Base-by-base conservation (phyloP, 352 stramenopile species). In the Phytophthora sansomeana region DNA sequence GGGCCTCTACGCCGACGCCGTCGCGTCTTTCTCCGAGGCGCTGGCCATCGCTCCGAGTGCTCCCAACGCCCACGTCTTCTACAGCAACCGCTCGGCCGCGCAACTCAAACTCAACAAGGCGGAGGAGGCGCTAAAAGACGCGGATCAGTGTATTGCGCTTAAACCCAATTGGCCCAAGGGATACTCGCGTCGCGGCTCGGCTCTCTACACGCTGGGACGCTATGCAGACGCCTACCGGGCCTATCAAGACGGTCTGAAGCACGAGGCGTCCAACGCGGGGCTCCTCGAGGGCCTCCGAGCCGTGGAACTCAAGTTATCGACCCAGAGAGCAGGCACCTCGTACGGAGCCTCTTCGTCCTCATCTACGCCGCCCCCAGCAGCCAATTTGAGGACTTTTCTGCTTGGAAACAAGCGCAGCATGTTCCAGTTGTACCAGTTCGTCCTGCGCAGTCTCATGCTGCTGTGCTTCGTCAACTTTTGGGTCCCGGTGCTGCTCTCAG, bases 101-200 rank as follows among this genome's bases (percentile, higher is more conserved):
- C 75, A 95, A 50, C 76, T 96, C 44, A 95, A 96, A 72, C 78
- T 91, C 16, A 63, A 80, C 63, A 84, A 93, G 58, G 84, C 74
- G n/a, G 28, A 64, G 5, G 65, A 77, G 10, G 90, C 91, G 38
- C 74, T 97, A 9, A 65, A 75, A 13, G 91, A 97, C 63, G 91
- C 90, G 16, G 87, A 94, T 14, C 66, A 91, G 69, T 97, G 90
- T 56, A 66, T 96, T 5, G 32, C 82, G 24, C 70, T 96, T 11
- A 81, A 92, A 59, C 79, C 78, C 28, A 81, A 83, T 57, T 97
- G 89, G 89, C 65, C 85, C 58, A 97, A 96, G 70, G 91, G 90
- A 33, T 97, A 94, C 69, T 95, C 86, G 33, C 87, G 91, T 55
- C 84, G 89, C n/a, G 90, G 87, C 19, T 80, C 85, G 2, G 89